phyloP scores from a whole-genome alignment of 2,329 filamentous ascomycete genomes.

The Monosporascus cannonballus region DNA sequence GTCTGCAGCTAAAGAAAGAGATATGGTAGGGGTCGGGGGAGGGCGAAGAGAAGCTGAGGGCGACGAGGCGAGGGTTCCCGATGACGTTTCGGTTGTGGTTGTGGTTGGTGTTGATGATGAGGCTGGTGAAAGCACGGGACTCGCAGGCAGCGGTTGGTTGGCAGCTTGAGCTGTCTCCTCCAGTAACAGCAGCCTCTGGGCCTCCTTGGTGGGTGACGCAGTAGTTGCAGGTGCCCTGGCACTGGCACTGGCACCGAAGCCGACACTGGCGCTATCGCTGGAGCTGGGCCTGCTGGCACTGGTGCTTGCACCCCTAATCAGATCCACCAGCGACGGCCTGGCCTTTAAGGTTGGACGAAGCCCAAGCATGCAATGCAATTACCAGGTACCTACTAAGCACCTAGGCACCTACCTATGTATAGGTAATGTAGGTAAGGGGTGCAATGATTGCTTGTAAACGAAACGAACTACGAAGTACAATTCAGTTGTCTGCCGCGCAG shows the following conservation, averaged over 20 bases:
- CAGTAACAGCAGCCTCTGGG: conserved; percentile 5
- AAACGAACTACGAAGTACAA: too few relatives aligned
- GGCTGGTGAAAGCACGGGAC: conserved; percentile 19
- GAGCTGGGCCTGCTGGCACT: conserved; percentile 15
- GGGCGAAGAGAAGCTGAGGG: conserved; percentile 24
- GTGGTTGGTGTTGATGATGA: conserved; percentile 7
- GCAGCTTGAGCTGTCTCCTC: conserved; percentile 15
- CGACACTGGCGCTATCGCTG: neutral
- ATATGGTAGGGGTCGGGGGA: conserved; percentile 21
- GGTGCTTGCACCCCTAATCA: conserved; percentile 28
- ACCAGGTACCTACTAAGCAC: too few relatives aligned
- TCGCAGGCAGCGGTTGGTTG: conserved; percentile 22
- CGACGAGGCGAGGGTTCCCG: conserved; percentile 14
- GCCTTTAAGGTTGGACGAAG: conserved; percentile 46
- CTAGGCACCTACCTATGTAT: too few relatives aligned
- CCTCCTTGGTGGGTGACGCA: conserved; percentile 16
- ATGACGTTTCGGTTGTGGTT: conserved; percentile 22
- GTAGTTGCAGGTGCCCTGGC: conserved; percentile 5
- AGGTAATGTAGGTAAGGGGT: too few relatives aligned
- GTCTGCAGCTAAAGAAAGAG: conserved; percentile 20
- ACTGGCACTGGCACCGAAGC: conserved; percentile 8
- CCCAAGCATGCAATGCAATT: conserved; percentile 33
- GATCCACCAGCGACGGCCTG: conserved; percentile 47
- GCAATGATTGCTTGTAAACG: too few relatives aligned
- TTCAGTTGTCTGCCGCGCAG: too few relatives aligned